phyloP scores from a whole-genome alignment of 2,329 filamentous ascomycete species.

The Sporothrix curviconia region DNA sequence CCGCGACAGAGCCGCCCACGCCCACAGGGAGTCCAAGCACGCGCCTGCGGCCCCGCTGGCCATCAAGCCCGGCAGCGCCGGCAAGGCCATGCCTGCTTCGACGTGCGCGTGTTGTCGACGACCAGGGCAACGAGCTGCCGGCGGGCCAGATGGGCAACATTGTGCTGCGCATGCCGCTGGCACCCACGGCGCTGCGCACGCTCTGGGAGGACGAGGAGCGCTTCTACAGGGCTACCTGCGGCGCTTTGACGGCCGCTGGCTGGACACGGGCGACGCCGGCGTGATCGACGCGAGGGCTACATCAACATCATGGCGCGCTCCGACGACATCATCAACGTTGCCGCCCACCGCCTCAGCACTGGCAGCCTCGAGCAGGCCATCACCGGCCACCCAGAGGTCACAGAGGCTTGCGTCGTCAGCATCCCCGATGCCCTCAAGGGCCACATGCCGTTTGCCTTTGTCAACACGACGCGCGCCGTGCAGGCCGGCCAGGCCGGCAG shows the following conservation, averaged over 20 bases:
- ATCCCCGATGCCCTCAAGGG: conserved; percentile 84
- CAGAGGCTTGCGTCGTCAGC: conserved; percentile 79
- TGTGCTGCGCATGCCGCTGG: conserved; percentile 73
- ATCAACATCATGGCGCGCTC: conserved; percentile 56
- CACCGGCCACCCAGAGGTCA: conserved; percentile 68
- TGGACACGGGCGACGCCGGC: conserved; percentile 88
- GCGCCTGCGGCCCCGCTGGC: conserved; percentile 39
- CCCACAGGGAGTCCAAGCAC: conserved; percentile 20
- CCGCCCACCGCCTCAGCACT: conserved; percentile 82
- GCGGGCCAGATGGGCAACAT: conserved; percentile 83
- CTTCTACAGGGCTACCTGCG: conserved; percentile 81
- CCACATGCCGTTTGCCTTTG: conserved; percentile 84
- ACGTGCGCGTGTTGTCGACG: conserved; percentile 78
- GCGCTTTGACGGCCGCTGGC: conserved; percentile 72
- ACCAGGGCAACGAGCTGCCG: conserved; percentile 65
- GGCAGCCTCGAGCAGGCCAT: conserved; percentile 88
- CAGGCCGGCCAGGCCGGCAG: not conserved
- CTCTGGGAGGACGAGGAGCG: conserved; percentile 80
- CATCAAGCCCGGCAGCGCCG: conserved; percentile 79
- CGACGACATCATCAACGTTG: conserved; percentile 95
- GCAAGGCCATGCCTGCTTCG: conserved; percentile 86
- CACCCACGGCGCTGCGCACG: conserved; percentile 78
- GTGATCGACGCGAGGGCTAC: conserved; percentile 70
- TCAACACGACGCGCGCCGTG: conserved; percentile 46
- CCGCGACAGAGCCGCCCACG: conserved; percentile 37